phyloP scores from a whole-genome alignment of 305 asterid genomes.

The Fraxinus sp. region DNA sequence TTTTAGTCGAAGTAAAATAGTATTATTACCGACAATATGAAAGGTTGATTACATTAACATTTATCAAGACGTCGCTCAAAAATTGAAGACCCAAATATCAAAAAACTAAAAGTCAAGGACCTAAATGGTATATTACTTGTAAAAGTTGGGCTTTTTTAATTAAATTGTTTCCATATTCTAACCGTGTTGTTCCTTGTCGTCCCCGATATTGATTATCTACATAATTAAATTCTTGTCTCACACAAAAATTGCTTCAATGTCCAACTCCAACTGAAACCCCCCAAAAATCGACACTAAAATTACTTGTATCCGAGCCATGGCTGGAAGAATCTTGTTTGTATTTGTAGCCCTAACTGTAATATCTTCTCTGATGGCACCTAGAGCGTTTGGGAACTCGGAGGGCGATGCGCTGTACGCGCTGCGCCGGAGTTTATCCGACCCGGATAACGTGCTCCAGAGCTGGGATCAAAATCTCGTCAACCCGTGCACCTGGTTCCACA shows the following conservation, averaged over 20 bases:
- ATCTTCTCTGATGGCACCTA: constrained; percentile 34
- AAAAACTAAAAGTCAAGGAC: not conserved
- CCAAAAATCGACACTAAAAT: constrained; percentile 15
- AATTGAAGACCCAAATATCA: not conserved
- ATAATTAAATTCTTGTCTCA: constrained; percentile 6
- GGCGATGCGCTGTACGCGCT: constrained; percentile 93
- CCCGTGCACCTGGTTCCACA: constrained; percentile 97
- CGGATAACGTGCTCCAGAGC: constrained; percentile 85
- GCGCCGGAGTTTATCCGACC: constrained; percentile 84
- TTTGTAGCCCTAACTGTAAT: constrained; percentile 31
- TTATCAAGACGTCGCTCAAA: not conserved
- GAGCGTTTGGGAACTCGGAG: constrained; percentile 67
- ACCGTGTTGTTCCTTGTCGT: constrained; percentile 25
- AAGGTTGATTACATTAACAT: not conserved
- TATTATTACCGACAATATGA: not conserved
- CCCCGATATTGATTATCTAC: constrained; percentile 45
- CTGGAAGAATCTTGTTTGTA: constrained; percentile 31
- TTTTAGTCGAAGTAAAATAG: not conserved
- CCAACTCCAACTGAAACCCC: constrained; percentile 3
- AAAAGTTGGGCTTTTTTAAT: not conserved
- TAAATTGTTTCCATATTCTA: not conserved
- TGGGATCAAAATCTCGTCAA: constrained; percentile 93
- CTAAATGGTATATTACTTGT: not conserved
- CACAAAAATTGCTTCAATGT: not conserved
- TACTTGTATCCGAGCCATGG: constrained; percentile 31